A percentile compares a stretch with the other conserved stretches of the same genome.
phyloP scores from a whole-genome alignment of 495 filamentous ascomycete genomes.

The Niebla homalea region DNA sequence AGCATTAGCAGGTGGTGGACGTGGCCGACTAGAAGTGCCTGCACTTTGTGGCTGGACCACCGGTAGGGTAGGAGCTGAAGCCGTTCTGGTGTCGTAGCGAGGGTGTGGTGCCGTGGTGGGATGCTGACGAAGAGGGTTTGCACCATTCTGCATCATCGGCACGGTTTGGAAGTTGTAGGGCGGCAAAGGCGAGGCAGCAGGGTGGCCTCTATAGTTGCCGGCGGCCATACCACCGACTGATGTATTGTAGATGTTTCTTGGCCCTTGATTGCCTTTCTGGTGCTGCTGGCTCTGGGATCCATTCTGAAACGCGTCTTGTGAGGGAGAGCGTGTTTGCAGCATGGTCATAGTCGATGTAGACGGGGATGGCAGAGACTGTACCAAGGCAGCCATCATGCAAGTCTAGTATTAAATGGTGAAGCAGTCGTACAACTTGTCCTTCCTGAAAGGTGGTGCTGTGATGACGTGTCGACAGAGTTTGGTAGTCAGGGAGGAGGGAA shows the following conservation, averaged over 20 bases:
- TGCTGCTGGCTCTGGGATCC: constrained; percentile 39
- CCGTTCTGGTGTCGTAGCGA: constrained; percentile 53
- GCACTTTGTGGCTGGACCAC: constrained; percentile 29
- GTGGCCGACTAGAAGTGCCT: constrained; percentile 32
- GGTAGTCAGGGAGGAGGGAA: too few relatives aligned
- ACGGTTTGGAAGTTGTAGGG: constrained; percentile 78
- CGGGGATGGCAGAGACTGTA: constrained; percentile 79
- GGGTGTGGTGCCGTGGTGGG: constrained; percentile 43
- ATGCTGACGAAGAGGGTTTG: constrained; percentile 42
- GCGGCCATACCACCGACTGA: constrained; percentile 35
- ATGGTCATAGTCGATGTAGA: constrained; percentile 58
- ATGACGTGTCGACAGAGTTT: too few relatives aligned
- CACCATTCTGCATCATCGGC: constrained; percentile 46
- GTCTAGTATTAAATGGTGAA: too few relatives aligned
- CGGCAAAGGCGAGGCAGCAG: constrained; percentile 54
- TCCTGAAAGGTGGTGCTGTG: too few relatives aligned
- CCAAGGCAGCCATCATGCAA: constrained; percentile 70
- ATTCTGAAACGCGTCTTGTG: constrained; percentile 50
- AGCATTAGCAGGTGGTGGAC: constrained; percentile 49
- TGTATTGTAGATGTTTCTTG: constrained; percentile 52
- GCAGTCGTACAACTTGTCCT: too few relatives aligned
- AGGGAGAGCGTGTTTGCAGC: constrained; percentile 68
- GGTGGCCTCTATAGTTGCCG: constrained; percentile 53
- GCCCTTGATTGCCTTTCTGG: constrained; percentile 44
- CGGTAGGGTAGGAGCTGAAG: constrained; percentile 47